Conservation (phyloP, 179 eudicot species). For the Vitellaria paradoxa region DNA sequence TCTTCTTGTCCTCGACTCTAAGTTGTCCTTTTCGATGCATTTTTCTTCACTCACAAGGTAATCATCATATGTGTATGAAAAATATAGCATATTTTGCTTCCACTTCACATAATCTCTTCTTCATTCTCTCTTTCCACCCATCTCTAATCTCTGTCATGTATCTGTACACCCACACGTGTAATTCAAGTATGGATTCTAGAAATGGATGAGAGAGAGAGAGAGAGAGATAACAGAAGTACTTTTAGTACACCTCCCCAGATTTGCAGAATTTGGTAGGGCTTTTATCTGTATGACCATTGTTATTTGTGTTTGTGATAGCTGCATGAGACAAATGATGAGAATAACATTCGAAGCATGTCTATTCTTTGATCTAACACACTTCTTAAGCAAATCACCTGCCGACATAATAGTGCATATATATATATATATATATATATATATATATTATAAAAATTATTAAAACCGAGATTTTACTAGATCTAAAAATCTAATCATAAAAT, state of each 20-base stretch:
- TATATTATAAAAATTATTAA: not conserved
- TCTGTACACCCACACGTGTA: not conserved
- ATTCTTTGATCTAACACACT: not conserved
- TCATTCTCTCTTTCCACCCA: not conserved
- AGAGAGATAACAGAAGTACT: not conserved
- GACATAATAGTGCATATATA: not conserved
- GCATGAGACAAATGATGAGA: not conserved
- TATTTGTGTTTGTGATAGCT: too few species aligned
- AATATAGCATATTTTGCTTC: conserved; percentile 44
- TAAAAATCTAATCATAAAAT: too few species aligned
- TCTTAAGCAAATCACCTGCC: conserved; percentile 22
- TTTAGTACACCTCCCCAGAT: not conserved
- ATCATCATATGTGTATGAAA: conserved; percentile 35
- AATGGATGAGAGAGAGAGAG: not conserved
- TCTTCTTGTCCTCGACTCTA: conserved; percentile 47
- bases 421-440: not conserved
- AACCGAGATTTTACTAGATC: too few species aligned
- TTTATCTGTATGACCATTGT: too few species aligned
- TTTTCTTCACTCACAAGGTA: conserved; percentile 59
- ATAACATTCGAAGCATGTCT: not conserved
- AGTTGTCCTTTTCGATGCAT: conserved; percentile 25
- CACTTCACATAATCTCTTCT: conserved; percentile 41
- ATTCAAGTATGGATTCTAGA: conserved; percentile 4
- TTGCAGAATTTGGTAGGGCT: not conserved
- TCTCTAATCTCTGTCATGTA: not conserved